Percentiles rank a stretch among this genome's conserved stretches.
phyloP scores from a whole-genome alignment of 352 stramenopile species.

The Pythium biforme region DNA sequence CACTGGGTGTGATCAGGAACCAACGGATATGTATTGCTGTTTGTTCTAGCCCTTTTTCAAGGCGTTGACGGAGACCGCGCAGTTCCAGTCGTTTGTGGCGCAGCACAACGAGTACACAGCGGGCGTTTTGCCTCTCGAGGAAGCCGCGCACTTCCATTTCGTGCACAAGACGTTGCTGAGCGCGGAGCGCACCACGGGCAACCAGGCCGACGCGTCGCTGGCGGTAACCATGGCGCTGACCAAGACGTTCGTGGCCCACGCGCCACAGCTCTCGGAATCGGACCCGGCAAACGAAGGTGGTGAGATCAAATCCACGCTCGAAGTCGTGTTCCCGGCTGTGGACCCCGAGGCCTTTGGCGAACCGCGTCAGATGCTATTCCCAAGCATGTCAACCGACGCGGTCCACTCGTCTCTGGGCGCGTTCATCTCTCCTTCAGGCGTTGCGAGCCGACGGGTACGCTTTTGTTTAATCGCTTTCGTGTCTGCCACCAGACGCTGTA shows the following conservation, averaged over 20 bases:
- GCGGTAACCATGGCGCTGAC: conserved; percentile 20
- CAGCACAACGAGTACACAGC: conserved; percentile 39
- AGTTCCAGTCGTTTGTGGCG: conserved; percentile 42
- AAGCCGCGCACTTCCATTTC: conserved; percentile 40
- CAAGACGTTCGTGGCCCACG: conserved; percentile 47
- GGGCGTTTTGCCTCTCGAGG: conserved; percentile 29
- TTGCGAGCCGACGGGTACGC: conserved; percentile 15
- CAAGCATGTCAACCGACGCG: conserved; percentile 27
- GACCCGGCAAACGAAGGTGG: not conserved
- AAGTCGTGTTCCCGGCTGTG: conserved; percentile 35
- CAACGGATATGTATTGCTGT: not conserved
- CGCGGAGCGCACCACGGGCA: conserved; percentile 1
- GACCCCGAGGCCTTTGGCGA: conserved; percentile 29
- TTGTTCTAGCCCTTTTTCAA: conserved; percentile 34
- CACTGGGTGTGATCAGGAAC: too few relatives aligned
- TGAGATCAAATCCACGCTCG: conserved; percentile 11
- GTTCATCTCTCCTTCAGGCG: conserved; percentile 25
- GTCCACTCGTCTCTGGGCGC: conserved; percentile 34
- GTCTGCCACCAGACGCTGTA: too few relatives aligned
- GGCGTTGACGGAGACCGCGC: conserved; percentile 30
- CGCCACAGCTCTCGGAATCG: conserved; percentile 18
- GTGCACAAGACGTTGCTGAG: conserved; percentile 34
- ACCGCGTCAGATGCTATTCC: conserved; percentile 32
- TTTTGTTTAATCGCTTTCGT: not conserved
- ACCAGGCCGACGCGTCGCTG: conserved; percentile 18